phyloP scores from a whole-genome alignment of 140 eudicot species.

The Anethum foeniculum region DNA sequence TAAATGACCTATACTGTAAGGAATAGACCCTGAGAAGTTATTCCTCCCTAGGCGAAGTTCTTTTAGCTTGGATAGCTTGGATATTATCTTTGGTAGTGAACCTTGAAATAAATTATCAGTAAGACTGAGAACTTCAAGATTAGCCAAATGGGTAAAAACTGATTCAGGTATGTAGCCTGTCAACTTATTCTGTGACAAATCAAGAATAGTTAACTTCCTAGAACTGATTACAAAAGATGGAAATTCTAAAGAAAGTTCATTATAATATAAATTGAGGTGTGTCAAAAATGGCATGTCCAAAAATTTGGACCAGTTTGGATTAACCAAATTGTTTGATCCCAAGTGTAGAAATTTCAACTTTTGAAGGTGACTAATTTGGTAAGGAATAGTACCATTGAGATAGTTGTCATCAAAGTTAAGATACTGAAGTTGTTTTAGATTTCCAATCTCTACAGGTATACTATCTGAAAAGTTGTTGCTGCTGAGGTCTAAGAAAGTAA shows the following conservation, averaged over 20 bases:
- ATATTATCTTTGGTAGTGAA: conserved; percentile 25
- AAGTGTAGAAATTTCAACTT: conserved; percentile 50
- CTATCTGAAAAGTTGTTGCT: conserved; percentile 29
- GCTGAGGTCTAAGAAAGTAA: conserved; percentile 45
- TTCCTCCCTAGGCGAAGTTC: conserved; percentile 37
- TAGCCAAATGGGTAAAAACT: conserved; percentile 30
- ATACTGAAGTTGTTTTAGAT: conserved; percentile 26
- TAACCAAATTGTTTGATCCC: conserved; percentile 42
- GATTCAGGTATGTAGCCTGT: conserved; percentile 44
- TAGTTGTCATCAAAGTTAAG: conserved; percentile 34
- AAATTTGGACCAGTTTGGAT: conserved; percentile 42
- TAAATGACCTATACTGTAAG: conserved; percentile 25
- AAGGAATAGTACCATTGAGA: conserved; percentile 47
- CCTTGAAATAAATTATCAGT: conserved; percentile 44
- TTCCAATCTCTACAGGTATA: conserved; percentile 52
- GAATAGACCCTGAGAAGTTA: conserved; percentile 43
- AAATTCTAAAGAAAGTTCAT: background rate
- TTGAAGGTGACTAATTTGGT: conserved; percentile 3
- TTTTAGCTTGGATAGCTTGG: conserved; percentile 37
- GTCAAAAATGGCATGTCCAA: conserved; percentile 34
- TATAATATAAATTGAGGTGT: background rate
- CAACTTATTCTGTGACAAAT: background rate
- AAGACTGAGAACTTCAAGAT: conserved; percentile 50
- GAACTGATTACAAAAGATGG: background rate
- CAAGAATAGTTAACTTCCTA: background rate